These are phyloP conservation scores for Patellaria atrata DNA, from an alignment of 495 filamentous ascomycete genomes.

Conservation along the genomic window DNA sequence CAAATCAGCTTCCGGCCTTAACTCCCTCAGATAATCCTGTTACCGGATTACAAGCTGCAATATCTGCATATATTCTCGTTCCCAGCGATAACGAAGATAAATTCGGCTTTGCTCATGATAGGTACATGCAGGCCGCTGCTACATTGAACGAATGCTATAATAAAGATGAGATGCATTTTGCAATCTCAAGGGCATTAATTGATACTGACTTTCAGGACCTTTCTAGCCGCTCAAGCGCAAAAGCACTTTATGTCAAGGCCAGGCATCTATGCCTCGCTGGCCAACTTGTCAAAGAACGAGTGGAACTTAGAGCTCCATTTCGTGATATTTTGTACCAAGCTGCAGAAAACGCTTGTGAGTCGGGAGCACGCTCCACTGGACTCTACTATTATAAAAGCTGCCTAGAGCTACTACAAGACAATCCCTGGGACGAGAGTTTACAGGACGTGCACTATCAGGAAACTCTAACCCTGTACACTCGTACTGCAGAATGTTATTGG, in stretches of 20 bases:
- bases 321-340: conserved; percentile 61
- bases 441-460: conserved; percentile 77
- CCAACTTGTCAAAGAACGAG: conserved; percentile 51
- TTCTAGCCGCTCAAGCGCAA: conserved; percentile 14
- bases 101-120: conserved; percentile 67
- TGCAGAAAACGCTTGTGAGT: conserved; percentile 60
- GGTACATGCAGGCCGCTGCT: conserved; percentile 63
- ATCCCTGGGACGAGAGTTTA: conserved; percentile 57
- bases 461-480: conserved; percentile 56
- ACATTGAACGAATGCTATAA: conserved; percentile 51
- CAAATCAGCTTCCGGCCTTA: conserved; percentile 12
- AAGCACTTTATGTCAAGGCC: conserved; percentile 48
- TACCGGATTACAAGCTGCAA: conserved; percentile 59
- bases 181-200: conserved; percentile 64
- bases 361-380: conserved; percentile 63
- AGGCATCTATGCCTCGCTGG: conserved; percentile 62
- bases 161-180: conserved; percentile 69
- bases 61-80: conserved; percentile 63
- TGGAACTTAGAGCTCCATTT: conserved; percentile 45
- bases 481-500: conserved; percentile 68
- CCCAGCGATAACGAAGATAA: conserved; percentile 64
- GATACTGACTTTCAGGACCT: conserved; percentile 47
- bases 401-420: conserved; percentile 58
- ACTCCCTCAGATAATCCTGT: conserved; percentile 39
- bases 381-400: conserved; percentile 63